A percentile compares a stretch with the other conserved stretches of the same genome.
phyloP scores from a whole-genome alignment of 106 monocot genomes.

The Xerophyta viscosa region DNA sequence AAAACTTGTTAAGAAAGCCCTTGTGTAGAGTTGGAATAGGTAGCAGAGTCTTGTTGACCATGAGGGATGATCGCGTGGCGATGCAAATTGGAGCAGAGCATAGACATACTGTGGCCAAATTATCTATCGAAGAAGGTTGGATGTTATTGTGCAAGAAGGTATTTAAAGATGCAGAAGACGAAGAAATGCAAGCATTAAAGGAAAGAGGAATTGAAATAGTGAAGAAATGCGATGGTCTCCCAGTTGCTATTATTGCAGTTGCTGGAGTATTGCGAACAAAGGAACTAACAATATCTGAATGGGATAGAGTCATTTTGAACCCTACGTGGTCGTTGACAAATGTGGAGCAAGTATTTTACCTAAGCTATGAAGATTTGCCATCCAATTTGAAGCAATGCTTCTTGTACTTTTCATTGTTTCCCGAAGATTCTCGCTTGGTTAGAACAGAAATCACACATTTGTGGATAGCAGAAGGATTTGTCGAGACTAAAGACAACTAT shows the following conservation, averaged over 20 bases:
- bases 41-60: conserved; percentile 32
- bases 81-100: conserved; percentile 18
- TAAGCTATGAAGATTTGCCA: conserved; percentile 33
- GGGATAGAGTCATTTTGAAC: conserved; percentile 16
- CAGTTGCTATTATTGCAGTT: conserved; percentile 16
- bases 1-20: conserved; percentile 14
- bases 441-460: not conserved
- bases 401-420: conserved; percentile 33
- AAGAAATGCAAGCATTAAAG: not conserved
- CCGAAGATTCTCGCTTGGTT: not conserved
- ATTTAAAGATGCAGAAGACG: not conserved
- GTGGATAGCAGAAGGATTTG: conserved; percentile 34
- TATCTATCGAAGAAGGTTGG: conserved; percentile 16
- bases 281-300: not conserved
- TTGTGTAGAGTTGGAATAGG: conserved; percentile 8
- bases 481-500: conserved; percentile 3
- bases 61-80: conserved; percentile 18
- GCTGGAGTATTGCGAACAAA: conserved; percentile 6
- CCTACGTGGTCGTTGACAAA: conserved; percentile 13
- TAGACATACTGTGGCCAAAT: conserved; percentile 10
- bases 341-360: conserved; percentile 10
- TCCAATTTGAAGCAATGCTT: conserved; percentile 31
- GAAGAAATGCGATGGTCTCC: conserved; percentile 10
- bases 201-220: conserved; percentile 7
- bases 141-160: not conserved